Conservation (phyloP, 768 basidiomycete species). For the Phylloporus rhodoxanthus region DNA sequence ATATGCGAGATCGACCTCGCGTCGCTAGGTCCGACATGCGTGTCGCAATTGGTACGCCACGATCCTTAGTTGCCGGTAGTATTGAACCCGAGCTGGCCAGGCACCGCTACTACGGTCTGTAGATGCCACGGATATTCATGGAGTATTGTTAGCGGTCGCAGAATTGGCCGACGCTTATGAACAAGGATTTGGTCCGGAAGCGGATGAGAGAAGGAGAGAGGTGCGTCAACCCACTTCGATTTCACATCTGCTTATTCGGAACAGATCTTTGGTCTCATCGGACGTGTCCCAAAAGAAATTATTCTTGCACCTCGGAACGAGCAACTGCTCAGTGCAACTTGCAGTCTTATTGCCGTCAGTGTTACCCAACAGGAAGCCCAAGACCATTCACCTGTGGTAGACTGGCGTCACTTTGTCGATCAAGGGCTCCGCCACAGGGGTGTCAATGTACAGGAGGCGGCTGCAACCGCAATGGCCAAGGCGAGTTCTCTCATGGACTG, state of each 20-base stretch:
- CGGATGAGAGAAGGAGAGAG: slow-evolving; percentile 37
- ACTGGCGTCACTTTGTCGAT: slow-evolving; percentile 69
- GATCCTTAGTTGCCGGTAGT: slow-evolving; percentile 7
- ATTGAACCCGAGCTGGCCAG: slow-evolving; percentile 33
- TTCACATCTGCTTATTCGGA: slow-evolving; percentile 3
- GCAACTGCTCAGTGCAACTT: slow-evolving; percentile 65
- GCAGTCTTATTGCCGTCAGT: slow-evolving; percentile 59
- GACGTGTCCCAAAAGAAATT: slow-evolving; percentile 49
- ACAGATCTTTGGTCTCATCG: slow-evolving; percentile 64
- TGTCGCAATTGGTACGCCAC: slow-evolving; percentile 48
- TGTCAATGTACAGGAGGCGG: slow-evolving; percentile 65
- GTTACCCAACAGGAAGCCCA: slow-evolving; percentile 52
- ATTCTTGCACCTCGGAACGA: slow-evolving; percentile 66
- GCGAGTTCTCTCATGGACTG: slow-evolving; percentile 68
- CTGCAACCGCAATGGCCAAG: slow-evolving; percentile 62
- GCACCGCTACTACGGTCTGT: slow-evolving; percentile 51
- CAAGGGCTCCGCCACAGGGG: slow-evolving; percentile 64
- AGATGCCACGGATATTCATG: slow-evolving; percentile 73
- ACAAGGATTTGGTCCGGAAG: slow-evolving; percentile 24
- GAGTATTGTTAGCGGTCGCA: slow-evolving; percentile 66
- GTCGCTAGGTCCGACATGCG: slow-evolving; percentile 44
- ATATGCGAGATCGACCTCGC: slow-evolving; percentile 60
- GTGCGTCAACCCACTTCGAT: slow-evolving; percentile 29
- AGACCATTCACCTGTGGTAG: slow-evolving; percentile 40
- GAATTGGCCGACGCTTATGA: slow-evolving; percentile 65